Conservation (phyloP, 2,329 filamentous ascomycete genomes). For the Dichotomopilus funicola region DNA sequence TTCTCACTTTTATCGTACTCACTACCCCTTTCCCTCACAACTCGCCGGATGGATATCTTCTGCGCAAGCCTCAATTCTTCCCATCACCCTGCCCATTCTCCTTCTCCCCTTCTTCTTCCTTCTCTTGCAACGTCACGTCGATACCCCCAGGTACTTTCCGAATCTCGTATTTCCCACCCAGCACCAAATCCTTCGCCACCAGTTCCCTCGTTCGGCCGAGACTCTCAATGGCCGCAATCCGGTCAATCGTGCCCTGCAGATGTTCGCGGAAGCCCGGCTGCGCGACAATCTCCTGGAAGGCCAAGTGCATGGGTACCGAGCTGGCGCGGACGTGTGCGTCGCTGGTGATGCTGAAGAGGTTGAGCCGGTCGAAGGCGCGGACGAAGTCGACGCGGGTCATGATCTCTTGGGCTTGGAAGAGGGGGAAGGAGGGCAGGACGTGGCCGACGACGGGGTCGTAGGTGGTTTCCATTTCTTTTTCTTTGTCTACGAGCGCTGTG, state of each 20-base stretch:
- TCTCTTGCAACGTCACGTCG: conserved; percentile 22
- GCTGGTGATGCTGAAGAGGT: conserved; percentile 91
- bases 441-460: conserved; percentile 65
- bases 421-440: conserved; percentile 69
- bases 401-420: conserved; percentile 79
- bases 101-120: conserved; percentile 11
- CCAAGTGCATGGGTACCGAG: conserved; percentile 91
- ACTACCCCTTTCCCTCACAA: no score
- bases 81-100: not conserved
- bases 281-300: conserved; percentile 77
- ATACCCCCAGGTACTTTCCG: conserved; percentile 17
- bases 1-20: no score
- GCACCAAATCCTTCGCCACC: conserved; percentile 88
- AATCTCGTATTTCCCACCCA: conserved; percentile 73
- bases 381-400: conserved; percentile 98
- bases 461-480: conserved; percentile 56
- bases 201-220: conserved; percentile 89
- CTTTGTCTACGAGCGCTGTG: conserved; percentile 79
- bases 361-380: conserved; percentile 82
- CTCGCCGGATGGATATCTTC: no score
- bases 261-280: conserved; percentile 74
- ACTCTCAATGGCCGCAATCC: conserved; percentile 89
- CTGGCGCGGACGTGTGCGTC: conserved; percentile 83
- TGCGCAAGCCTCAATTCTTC: not conserved
- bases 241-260: conserved; percentile 72